Conservation (phyloP, 2,329 filamentous ascomycete genomes). For the Aspergillus calidoustus region DNA sequence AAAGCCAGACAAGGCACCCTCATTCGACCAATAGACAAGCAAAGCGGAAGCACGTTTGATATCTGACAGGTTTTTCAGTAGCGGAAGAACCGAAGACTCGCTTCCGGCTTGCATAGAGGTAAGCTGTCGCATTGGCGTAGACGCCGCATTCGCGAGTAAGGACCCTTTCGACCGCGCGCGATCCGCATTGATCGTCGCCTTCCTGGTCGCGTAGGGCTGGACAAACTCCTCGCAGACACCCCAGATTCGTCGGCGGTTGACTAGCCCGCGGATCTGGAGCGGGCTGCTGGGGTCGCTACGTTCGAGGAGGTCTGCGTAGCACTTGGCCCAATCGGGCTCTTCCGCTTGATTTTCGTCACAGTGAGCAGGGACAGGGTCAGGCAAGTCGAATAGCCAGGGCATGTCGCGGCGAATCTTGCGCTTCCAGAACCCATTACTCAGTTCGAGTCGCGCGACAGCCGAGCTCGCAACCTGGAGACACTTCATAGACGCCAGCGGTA, state of each 20-base stretch:
- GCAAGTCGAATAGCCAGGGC: neutral
- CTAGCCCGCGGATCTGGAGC: neutral
- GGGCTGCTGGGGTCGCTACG: neutral
- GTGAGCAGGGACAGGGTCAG: neutral
- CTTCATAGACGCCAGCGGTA: neutral
- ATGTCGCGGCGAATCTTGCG: neutral
- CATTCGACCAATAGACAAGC: neutral
- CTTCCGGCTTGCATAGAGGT: neutral
- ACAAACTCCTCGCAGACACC: neutral
- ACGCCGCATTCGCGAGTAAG: neutral
- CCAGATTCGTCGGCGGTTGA: neutral
- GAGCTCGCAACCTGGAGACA: neutral
- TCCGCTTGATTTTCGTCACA: neutral
- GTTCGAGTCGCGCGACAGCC: neutral
- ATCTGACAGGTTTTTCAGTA: neutral
- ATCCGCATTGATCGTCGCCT: neutral
- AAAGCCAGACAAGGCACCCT: neutral
- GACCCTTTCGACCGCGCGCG: neutral
- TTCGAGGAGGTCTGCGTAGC: neutral
- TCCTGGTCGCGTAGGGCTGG: neutral
- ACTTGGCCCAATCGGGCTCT: neutral
- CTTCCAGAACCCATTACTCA: neutral
- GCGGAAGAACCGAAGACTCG: neutral
- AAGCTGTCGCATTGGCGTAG: neutral
- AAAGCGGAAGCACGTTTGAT: neutral